phyloP scores from a whole-genome alignment of 2,329 filamentous ascomycete genomes.

The Stachybotrys chartarum region DNA sequence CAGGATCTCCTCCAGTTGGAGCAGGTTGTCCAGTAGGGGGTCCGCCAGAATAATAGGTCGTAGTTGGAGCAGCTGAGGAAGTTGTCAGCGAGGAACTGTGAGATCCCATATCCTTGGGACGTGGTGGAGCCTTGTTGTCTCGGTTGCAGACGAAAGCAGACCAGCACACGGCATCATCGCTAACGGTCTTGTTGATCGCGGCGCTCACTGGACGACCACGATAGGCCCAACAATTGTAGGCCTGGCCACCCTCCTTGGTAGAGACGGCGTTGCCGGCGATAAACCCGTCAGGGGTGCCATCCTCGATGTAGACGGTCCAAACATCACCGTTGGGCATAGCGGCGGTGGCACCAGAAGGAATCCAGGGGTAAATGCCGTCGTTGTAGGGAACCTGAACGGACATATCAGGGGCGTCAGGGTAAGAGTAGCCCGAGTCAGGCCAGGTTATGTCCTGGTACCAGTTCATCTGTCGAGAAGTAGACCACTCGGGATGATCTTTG shows the following conservation, averaged over 20 bases:
- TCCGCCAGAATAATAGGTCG: conserved; percentile 21
- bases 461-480: conserved; percentile 36
- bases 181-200: conserved; percentile 30
- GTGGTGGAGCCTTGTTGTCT: conserved; percentile 22
- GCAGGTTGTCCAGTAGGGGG: conserved; percentile 16
- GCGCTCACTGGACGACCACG: conserved; percentile 30
- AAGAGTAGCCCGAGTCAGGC: conserved; percentile 24
- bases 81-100: conserved; percentile 26
- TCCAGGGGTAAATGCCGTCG: conserved; percentile 31
- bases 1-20: conserved; percentile 17
- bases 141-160: conserved; percentile 35
- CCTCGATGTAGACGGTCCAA: conserved; percentile 35
- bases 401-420: conserved; percentile 29
- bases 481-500: conserved; percentile 29
- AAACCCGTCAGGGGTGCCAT: conserved; percentile 31
- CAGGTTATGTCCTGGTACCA: conserved; percentile 32
- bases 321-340: conserved; percentile 29
- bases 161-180: conserved; percentile 28
- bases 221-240: conserved; percentile 34
- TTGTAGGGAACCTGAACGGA: conserved; percentile 30
- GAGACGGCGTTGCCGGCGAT: conserved; percentile 31
- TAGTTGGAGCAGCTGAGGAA: conserved; percentile 21
- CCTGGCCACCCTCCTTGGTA: conserved; percentile 29
- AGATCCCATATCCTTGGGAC: conserved; percentile 26
- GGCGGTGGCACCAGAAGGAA: conserved; percentile 26